phyloP scores from a whole-genome alignment of 768 basidiomycete species.

The Udeniomyces megalosporus region DNA sequence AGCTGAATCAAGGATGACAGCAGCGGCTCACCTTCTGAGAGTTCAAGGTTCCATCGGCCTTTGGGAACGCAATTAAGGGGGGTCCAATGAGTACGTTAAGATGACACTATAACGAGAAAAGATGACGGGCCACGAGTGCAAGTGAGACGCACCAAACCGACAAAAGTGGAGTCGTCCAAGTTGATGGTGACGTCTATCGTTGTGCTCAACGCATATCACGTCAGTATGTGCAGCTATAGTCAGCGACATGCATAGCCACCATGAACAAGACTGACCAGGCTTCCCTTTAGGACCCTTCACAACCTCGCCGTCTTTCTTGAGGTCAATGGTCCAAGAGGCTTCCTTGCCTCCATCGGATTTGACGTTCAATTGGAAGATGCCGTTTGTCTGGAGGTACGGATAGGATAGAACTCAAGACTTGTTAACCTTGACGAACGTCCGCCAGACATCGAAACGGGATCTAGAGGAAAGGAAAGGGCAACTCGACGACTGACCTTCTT shows the following conservation, averaged over 20 bases:
- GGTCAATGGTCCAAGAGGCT: slow-evolving; percentile 15
- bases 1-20: neutral
- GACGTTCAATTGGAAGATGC: slow-evolving; percentile 15
- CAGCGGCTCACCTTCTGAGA: slow-evolving; percentile 2
- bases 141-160: neutral
- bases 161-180: slow-evolving; percentile 12
- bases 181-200: slow-evolving; percentile 12
- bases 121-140: neutral
- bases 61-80: neutral
- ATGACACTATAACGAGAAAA: neutral
- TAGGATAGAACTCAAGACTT: no score
- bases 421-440: neutral
- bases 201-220: no score
- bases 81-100: neutral
- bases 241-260: neutral
- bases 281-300: slow-evolving; percentile 15
- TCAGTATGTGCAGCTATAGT: neutral
- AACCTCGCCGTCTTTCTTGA: slow-evolving; percentile 17
- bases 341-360: slow-evolving; percentile 3
- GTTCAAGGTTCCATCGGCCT: slow-evolving; percentile 16
- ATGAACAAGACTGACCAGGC: slow-evolving; percentile 8
- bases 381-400: slow-evolving; percentile 4
- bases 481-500: slow-evolving; percentile 1
- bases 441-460: neutral
- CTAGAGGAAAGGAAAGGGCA: neutral